phyloP scores from a whole-genome alignment of 1,284 basidiomycete genomes.

The Athelia sp. region DNA sequence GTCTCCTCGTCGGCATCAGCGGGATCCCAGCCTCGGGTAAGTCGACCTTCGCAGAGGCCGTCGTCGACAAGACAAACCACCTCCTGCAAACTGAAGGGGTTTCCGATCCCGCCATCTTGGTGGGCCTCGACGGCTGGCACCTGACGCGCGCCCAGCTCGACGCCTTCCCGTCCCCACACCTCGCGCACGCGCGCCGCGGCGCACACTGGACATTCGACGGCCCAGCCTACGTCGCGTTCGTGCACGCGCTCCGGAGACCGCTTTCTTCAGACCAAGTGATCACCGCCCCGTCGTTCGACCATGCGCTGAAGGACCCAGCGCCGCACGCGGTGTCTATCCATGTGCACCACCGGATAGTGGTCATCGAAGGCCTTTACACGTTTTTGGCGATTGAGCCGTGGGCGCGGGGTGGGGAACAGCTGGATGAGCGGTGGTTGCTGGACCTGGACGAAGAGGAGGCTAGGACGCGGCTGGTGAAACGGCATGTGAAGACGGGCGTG shows the following conservation, averaged over 20 bases:
- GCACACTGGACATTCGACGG: slow-evolving; percentile 75
- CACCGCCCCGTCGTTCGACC: slow-evolving; percentile 73
- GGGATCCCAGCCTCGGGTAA: slow-evolving; percentile 87
- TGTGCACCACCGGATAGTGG: slow-evolving; percentile 65
- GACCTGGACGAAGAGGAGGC: slow-evolving; percentile 60
- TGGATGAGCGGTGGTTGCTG: slow-evolving; percentile 82
- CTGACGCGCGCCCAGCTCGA: slow-evolving; percentile 63
- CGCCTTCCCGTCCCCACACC: slow-evolving; percentile 55
- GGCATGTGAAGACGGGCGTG: slow-evolving; percentile 77
- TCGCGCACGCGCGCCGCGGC: slow-evolving; percentile 67
- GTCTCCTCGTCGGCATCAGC: slow-evolving; percentile 72
- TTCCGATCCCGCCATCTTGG: slow-evolving; percentile 37
- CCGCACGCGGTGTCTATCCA: slow-evolving; percentile 51
- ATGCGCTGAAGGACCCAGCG: slow-evolving; percentile 62
- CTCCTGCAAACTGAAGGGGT: slow-evolving; percentile 18
- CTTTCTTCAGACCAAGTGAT: slow-evolving; percentile 28
- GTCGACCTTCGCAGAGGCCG: slow-evolving; percentile 57
- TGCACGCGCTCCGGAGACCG: slow-evolving; percentile 45
- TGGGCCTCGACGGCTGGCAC: slow-evolving; percentile 88
- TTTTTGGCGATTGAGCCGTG: slow-evolving; percentile 72
- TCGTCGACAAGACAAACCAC: slow-evolving; percentile 48
- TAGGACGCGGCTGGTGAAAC: slow-evolving; percentile 57
- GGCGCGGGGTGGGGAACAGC: slow-evolving; percentile 55
- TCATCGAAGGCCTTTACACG: slow-evolving; percentile 84
- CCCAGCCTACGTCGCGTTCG: slow-evolving; percentile 59